These are phyloP conservation scores for Alternaria infectoria DNA, from an alignment of 2,329 filamentous ascomycete genomes.

Conservation along the genomic window DNA sequence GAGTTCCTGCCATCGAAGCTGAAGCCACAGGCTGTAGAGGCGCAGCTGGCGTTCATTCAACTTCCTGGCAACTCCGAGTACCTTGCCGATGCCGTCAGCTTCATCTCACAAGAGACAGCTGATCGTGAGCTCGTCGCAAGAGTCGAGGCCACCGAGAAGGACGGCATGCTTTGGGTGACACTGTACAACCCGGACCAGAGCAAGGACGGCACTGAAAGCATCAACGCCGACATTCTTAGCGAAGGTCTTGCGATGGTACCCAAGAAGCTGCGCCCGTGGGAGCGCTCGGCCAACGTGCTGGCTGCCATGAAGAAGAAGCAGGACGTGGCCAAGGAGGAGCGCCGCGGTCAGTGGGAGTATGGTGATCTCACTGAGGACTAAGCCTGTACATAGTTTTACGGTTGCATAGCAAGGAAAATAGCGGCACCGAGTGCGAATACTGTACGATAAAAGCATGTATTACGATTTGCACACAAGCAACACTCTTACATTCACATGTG, in stretches of 20 bases:
- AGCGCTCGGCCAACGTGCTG: slow-evolving; percentile 75
- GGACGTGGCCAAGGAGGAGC: slow-evolving; percentile 76
- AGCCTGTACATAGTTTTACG: not conserved
- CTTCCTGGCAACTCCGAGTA: slow-evolving; percentile 81
- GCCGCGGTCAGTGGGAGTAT: slow-evolving; percentile 97
- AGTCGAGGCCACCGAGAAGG: slow-evolving; percentile 84
- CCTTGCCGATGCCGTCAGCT: slow-evolving; percentile 76
- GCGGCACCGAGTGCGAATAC: not conserved
- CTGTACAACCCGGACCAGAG: slow-evolving; percentile 77
- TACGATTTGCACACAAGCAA: not conserved
- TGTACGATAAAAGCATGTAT: not conserved
- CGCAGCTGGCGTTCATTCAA: slow-evolving; percentile 85
- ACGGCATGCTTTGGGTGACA: slow-evolving; percentile 84
- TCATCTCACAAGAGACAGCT: slow-evolving; percentile 76
- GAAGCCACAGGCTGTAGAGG: slow-evolving; percentile 85
- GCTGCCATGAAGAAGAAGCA: slow-evolving; percentile 75
- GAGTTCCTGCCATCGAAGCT: slow-evolving; percentile 79
- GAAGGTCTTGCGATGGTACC: slow-evolving; percentile 91
- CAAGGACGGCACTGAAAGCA: slow-evolving; percentile 71
- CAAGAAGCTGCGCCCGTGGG: slow-evolving; percentile 89
- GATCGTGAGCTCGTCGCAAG: slow-evolving; percentile 83
- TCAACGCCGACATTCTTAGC: slow-evolving; percentile 86
- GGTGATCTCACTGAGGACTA: slow-evolving; percentile 82
- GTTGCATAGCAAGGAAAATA: not conserved
- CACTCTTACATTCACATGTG: not conserved